phyloP scores from a whole-genome alignment of 2,329 filamentous ascomycete species.

The Domatiomyces catenatus region DNA sequence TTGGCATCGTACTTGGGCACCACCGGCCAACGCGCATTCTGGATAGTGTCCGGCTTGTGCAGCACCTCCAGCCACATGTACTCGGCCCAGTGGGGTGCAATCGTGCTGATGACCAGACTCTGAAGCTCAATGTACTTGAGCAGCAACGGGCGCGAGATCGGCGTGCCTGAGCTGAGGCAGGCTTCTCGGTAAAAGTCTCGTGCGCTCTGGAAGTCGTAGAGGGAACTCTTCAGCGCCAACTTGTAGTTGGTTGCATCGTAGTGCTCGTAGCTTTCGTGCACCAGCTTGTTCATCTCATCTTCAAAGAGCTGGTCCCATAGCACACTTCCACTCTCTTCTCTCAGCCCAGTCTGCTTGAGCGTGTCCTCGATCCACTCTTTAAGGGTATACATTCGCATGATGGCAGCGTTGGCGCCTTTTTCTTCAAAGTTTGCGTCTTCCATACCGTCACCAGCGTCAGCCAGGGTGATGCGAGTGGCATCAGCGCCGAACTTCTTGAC shows the following conservation, averaged over 20 bases:
- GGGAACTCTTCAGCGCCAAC: slow-evolving; percentile 66
- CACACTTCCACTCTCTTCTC: slow-evolving; percentile 47
- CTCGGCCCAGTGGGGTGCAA: slow-evolving; percentile 88
- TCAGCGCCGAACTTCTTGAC: slow-evolving; percentile 90
- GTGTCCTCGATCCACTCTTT: slow-evolving; percentile 89
- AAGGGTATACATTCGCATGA: slow-evolving; percentile 67
- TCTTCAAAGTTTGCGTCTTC: slow-evolving; percentile 97
- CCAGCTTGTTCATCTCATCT: slow-evolving; percentile 78
- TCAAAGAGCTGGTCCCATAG: slow-evolving; percentile 83
- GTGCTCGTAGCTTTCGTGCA: slow-evolving; percentile 61
- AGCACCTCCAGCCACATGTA: slow-evolving; percentile 89
- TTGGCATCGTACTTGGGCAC: slow-evolving; percentile 49
- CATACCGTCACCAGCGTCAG: slow-evolving; percentile 86
- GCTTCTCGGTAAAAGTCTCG: slow-evolving; percentile 84
- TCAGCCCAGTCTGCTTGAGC: slow-evolving; percentile 56
- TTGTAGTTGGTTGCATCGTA: slow-evolving; percentile 74
- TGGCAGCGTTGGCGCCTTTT: slow-evolving; percentile 78
- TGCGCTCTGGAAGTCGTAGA: slow-evolving; percentile 81
- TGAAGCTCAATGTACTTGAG: slow-evolving; percentile 74
- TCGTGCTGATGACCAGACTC: slow-evolving; percentile 62
- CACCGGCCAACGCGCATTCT: slow-evolving; percentile 60
- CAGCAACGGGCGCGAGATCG: slow-evolving; percentile 73
- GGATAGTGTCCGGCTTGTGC: slow-evolving; percentile 57
- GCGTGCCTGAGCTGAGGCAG: slow-evolving; percentile 57
- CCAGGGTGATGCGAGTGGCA: slow-evolving; percentile 76